phyloP scores from a whole-genome alignment of 1,139 yeast genomes.

The Blastobotrys elegans region DNA sequence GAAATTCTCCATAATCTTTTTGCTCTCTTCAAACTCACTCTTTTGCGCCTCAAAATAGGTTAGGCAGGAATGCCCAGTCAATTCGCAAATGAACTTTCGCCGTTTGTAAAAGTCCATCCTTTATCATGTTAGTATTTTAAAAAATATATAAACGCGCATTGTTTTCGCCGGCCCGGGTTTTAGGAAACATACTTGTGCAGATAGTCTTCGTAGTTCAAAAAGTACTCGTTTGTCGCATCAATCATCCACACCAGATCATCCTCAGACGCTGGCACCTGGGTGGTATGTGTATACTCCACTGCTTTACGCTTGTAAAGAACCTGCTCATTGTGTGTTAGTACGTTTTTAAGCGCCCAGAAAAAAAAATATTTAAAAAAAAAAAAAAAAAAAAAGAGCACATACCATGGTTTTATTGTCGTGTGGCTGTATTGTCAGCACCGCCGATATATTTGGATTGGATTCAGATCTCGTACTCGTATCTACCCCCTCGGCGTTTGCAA shows the following conservation, averaged over 20 bases:
- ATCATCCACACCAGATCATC: slow-evolving; percentile 56
- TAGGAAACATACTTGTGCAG: slow-evolving; percentile 36
- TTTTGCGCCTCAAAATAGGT: slow-evolving; percentile 85
- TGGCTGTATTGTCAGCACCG: too few species aligned
- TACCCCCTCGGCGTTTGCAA: too few species aligned
- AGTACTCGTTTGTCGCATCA: slow-evolving; percentile 86
- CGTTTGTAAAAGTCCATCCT: slow-evolving; percentile 40
- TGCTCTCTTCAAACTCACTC: slow-evolving; percentile 45
- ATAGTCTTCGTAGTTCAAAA: slow-evolving; percentile 67
- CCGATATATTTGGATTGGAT: too few species aligned
- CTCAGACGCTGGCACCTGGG: slow-evolving; percentile 25
- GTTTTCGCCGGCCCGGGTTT: too few species aligned
- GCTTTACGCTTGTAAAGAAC: slow-evolving; percentile 35
- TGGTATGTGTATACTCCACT: slow-evolving; percentile 21
- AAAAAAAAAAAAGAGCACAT: too few species aligned
- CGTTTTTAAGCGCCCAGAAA: neutral
- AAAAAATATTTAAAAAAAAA: too few species aligned
- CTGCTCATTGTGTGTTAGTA: slow-evolving; percentile 13
- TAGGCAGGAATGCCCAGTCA: slow-evolving; percentile 88
- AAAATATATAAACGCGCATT: too few species aligned
- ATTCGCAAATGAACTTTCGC: slow-evolving; percentile 87
- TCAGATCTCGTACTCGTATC: too few species aligned
- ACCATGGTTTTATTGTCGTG: too few species aligned
- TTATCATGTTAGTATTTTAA: slow-evolving; percentile 4
- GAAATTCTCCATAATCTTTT: slow-evolving; percentile 69